A percentile compares a stretch with the other conserved stretches of the same genome.
These are phyloP conservation scores for Sordariomycetes sp. DNA, from an alignment of 2,329 filamentous ascomycete species.

Conservation along the genomic window DNA sequence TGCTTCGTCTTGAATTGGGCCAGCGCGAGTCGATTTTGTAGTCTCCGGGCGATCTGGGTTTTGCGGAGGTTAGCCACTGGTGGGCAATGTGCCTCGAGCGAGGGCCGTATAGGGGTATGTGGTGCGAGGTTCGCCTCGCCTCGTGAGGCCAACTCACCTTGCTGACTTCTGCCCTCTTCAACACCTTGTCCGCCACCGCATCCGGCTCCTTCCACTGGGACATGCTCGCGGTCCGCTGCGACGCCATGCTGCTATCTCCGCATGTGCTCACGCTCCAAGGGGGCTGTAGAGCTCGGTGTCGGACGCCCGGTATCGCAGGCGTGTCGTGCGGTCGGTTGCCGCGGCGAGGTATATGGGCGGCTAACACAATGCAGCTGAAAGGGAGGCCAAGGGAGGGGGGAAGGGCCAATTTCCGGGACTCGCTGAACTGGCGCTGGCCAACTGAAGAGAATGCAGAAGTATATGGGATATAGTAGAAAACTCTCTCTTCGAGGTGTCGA, in stretches of 20 bases:
- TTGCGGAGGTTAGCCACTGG: not conserved
- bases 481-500: no score
- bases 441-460: no score
- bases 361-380: not conserved
- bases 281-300: not conserved
- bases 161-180: conserved; percentile 62
- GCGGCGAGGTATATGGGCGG: not conserved
- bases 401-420: no score
- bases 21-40: conserved; percentile 87
- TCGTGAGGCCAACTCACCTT: conserved; percentile 38
- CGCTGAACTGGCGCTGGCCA: no score
- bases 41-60: conserved; percentile 74
- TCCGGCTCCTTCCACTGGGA: conserved; percentile 49
- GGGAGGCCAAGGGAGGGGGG: not conserved
- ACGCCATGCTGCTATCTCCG: not conserved
- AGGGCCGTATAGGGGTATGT: not conserved
- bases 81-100: not conserved
- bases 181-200: conserved; percentile 52
- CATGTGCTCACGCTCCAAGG: not conserved
- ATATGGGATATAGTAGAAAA: no score
- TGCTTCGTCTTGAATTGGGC: conserved; percentile 97
- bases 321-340: not conserved
- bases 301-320: not conserved
- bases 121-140: not conserved
- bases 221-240: conserved; percentile 26